Evolutionary conservation across 78 protist species (phyloP), one percentile per base, ranked within the genome.

Genomic region (Dictyostelium purpureum): DNA sequence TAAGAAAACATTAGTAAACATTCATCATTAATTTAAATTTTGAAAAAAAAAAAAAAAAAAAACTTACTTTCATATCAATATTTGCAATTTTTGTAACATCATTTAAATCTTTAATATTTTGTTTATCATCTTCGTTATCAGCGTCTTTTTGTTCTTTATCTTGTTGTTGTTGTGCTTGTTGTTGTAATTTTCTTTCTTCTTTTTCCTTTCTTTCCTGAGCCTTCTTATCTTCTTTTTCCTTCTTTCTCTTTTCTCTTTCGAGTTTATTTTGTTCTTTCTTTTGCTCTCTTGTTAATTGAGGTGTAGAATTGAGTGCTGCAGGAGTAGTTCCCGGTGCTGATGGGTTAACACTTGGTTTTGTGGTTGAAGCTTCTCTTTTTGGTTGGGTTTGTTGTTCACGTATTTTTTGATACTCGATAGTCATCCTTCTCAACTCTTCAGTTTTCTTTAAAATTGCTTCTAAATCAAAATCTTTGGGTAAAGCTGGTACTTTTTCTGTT

Each of bases 71-170:
- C 70, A 83, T 83, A 71, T 83, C 90, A 26, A 83, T 71, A 40
- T 56, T 71, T 70, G 90, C 90, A 56, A 83, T 83, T n/a, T 49
- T 83, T 21, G 90, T 83, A 1, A 83, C 90, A 83, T 83, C 90
- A 43, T 83, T 83, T 7, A 83, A 47, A 38, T 83, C 90, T 43
- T 71, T 69, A 49, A 83, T 69, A 37, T 74, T 69, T 52, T 67
- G 79, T 57, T 83, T 83, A 33, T 83, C 90, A 57, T 70, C 79
- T 7, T 83, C 80, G 28, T 38, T 45, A 16, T 71, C 80, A 40
- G 37, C 28, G 18, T 83, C 80, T 40, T 51, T 16, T 21, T 56
- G 33, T 54, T 47, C 54, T 51, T 83, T 52, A 3, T 67, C 35
- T 56, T 71, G 33, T 42, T 67, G 51, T 42, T 33, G 19, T 33